A percentile compares a stretch with the other conserved stretches of the same genome.
Conservation (phyloP, 164 flowering plant species). For the Houttuynia cordata region DNA sequence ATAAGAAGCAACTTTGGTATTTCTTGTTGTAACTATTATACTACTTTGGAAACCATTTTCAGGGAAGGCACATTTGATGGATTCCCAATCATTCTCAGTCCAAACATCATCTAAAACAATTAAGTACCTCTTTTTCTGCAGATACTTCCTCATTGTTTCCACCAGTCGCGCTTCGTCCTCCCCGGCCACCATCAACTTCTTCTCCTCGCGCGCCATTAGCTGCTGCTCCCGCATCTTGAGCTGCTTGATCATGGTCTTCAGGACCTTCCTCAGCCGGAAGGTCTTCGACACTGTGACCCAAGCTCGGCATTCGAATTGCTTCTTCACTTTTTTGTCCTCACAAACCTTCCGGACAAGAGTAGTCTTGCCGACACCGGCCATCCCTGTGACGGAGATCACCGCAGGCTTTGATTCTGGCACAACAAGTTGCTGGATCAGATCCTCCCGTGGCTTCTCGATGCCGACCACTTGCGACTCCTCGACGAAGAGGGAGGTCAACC, state of each 20-base stretch:
- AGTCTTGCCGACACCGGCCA: not conserved
- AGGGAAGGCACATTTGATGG: not conserved
- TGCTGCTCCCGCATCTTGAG: not conserved
- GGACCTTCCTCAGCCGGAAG: not conserved
- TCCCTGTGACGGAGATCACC: constrained; percentile 13
- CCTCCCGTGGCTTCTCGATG: not conserved
- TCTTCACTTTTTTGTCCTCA: not conserved
- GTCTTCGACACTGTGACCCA: not conserved
- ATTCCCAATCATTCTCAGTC: not conserved
- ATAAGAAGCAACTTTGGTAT: not conserved
- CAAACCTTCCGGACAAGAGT: not conserved
- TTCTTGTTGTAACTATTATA: not conserved
- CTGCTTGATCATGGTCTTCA: not conserved
- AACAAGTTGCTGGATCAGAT: constrained; percentile 18
- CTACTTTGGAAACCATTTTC: not conserved
- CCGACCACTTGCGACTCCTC: not conserved
- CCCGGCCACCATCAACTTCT: not conserved
- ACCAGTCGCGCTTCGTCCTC: not conserved
- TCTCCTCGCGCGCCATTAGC: not conserved
- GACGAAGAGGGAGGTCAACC: not conserved
- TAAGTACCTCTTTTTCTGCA: not conserved
- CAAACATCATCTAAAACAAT: not conserved
- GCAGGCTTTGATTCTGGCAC: constrained; percentile 7
- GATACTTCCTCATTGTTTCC: not conserved
- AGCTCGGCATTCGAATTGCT: not conserved